Evolutionary conservation across 306 rosid genomes (phyloP), one percentile per base, ranked within the genome.

Genomic region (Inga oerstediana): DNA sequence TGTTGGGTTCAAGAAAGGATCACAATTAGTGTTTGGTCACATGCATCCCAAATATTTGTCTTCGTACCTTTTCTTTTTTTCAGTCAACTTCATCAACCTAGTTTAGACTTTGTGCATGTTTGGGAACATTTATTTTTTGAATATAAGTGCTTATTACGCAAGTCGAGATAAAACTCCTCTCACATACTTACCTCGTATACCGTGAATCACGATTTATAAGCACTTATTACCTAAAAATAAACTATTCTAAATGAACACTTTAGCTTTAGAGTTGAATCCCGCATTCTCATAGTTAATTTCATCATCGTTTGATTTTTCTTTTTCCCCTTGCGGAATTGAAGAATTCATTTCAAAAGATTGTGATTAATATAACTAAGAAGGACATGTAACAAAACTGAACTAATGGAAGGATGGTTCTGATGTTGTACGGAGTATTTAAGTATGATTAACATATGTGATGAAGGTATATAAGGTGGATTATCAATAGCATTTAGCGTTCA

Each of bases 21-120:
- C 79, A 39, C 37, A 74, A 56, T 17, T 37, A 15, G 48, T 37
- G 75, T 76, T 71, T 30, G 75, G 46, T 61, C 82, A 85, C 88
- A 81, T 81, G 82, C 85, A 76, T 52, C 15, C 15, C 67, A 10
- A 24, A 61, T 35, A 24, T 24, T 8, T 61, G 34, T 22, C 34
- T 61, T 61, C 16, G 35, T 58, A 58, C 8, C 10, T 61, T 61
- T 61, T 58, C 22, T 20, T 58, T 58, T 58, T n/a, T 54, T 27
- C 30, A 54, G 62, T 58, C n/a, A n/a, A n/a, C 10, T 58, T 58
- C 13, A n/a, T n/a, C 65, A n/a, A 58, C 22, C 65, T 58, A 58
- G 65, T n/a, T 58, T 54, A 14, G 6, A 48, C 17, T 49, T n/a
- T n/a, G n/a, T n/a, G n/a, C n/a, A n/a, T n/a, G n/a, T n/a, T n/a